Base-by-base conservation (phyloP, 257 asterid genomes). In the Avicennia marina region DNA sequence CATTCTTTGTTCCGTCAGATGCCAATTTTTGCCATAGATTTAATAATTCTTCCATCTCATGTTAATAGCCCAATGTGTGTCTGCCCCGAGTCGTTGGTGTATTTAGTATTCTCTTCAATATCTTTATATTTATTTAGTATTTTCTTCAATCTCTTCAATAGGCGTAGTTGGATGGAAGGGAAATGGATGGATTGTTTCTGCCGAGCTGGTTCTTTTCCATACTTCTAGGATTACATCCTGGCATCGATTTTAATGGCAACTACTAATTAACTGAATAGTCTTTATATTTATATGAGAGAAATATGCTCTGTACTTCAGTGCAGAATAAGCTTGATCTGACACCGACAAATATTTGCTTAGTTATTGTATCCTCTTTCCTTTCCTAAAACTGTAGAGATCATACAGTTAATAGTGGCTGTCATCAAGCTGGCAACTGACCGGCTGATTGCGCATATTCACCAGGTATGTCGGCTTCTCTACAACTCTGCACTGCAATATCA, bases 131-230 rank as follows among this genome's bases (percentile, higher is more conserved):
- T n/a, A n/a, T n/a, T n/a, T n/a, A n/a, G n/a, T n/a, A n/a, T n/a
- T n/a, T n/a, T n/a, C n/a, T n/a, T n/a, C n/a, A n/a, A n/a, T n/a
- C n/a, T n/a, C n/a, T n/a, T n/a, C n/a, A n/a, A 38, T 74, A 78
- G 87, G 72, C 54, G 69, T 73, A 68, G 74, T 72, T 62, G 57
- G 71, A 64, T 65, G 68, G 79, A 63, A 27, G 58, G 72, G 76
- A 63, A 56, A 65, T 60, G 44, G 72, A 64, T 60, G 67, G 47
- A 57, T 39, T 38, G 52, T 41, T 53, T 34, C 44, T 60, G 57
- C 51, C 15, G 33, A 57, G 69, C 56, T 71, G 46, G 65, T 10
- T 20, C 22, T 19, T 32, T 52, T 41, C 12, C 4, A 0, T 47
- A 26, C 60, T 38, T 41, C 36, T 53, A 38, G 27, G 62, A 24